These are phyloP conservation scores for Flaveria bidentis DNA, from an alignment of 129 eudicot species.

Conservation along the genomic window DNA sequence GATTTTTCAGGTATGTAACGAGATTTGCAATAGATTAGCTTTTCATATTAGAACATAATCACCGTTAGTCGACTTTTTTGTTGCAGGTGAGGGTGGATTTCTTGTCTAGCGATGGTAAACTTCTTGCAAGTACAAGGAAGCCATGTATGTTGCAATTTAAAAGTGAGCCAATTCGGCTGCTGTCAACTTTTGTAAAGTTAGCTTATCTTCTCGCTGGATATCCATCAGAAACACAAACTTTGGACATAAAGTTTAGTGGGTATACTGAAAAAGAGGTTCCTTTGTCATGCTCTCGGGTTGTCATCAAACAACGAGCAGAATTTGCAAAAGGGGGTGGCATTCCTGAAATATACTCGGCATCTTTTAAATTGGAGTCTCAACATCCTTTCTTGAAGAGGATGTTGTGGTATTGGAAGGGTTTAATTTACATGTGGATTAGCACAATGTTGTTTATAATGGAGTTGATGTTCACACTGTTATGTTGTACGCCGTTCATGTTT, in stretches of 20 bases:
- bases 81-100: slow-evolving; percentile 87
- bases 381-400: slow-evolving; percentile 72
- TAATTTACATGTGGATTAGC: slow-evolving; percentile 68
- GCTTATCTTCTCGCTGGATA: slow-evolving; percentile 77
- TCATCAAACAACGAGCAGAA: slow-evolving; percentile 78
- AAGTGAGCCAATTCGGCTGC: slow-evolving; percentile 69
- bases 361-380: slow-evolving; percentile 57
- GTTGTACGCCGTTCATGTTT: slow-evolving; percentile 61
- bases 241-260: slow-evolving; percentile 55
- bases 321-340: slow-evolving; percentile 63
- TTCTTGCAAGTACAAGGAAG: slow-evolving; percentile 59
- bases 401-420: slow-evolving; percentile 75
- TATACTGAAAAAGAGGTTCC: slow-evolving; percentile 52
- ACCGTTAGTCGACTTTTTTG: neutral
- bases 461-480: slow-evolving; percentile 60
- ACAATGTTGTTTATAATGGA: slow-evolving; percentile 52
- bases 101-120: slow-evolving; percentile 53
- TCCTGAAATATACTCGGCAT: slow-evolving; percentile 77
- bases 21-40: neutral
- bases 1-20: slow-evolving; percentile 68
- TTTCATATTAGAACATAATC: neutral
- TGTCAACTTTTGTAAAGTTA: slow-evolving; percentile 57
- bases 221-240: slow-evolving; percentile 71
- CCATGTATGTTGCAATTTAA: slow-evolving; percentile 74
- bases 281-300: slow-evolving; percentile 63